Evolutionary conservation across 2,329 filamentous ascomycete genomes (phyloP).

Genomic region (Biscogniauxia marginata): DNA sequence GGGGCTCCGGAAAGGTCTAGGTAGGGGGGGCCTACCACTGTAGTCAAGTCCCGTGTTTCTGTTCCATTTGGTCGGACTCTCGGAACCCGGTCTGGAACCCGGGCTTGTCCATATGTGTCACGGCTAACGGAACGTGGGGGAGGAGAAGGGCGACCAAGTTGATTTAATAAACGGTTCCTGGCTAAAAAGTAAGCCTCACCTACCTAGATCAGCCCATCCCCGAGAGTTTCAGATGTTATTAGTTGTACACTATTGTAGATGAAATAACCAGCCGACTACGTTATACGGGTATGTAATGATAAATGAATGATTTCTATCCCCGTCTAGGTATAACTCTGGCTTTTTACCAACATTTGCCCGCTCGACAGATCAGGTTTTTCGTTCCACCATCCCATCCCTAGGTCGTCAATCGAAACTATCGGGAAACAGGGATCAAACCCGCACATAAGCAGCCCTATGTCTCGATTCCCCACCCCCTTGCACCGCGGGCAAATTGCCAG

Average conservation of each 20-base stretch:
- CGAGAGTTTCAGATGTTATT: background rate
- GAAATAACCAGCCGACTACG: no score
- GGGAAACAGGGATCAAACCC: background rate
- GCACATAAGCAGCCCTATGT: background rate
- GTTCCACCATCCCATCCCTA: background rate
- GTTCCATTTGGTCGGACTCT: background rate
- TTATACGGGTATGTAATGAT: no score
- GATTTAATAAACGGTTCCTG: no score
- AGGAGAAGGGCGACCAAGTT: background rate
- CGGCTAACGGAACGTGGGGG: background rate
- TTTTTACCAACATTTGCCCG: no score
- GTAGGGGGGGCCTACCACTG: background rate
- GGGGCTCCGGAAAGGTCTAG: background rate
- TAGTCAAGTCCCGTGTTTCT: background rate
- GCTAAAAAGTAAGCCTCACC: background rate
- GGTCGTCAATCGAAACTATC: background rate
- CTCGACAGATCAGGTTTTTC: background rate
- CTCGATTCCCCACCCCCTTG: background rate
- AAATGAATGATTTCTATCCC: no score
- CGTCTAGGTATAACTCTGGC: no score
- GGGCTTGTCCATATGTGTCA: background rate
- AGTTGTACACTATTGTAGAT: background rate
- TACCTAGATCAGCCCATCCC: background rate
- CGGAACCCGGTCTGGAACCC: background rate
- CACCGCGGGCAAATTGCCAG: background rate